These are phyloP conservation scores for Nicotiana benthamiana DNA, from an alignment of 257 asterid species.

Conservation along the genomic window DNA sequence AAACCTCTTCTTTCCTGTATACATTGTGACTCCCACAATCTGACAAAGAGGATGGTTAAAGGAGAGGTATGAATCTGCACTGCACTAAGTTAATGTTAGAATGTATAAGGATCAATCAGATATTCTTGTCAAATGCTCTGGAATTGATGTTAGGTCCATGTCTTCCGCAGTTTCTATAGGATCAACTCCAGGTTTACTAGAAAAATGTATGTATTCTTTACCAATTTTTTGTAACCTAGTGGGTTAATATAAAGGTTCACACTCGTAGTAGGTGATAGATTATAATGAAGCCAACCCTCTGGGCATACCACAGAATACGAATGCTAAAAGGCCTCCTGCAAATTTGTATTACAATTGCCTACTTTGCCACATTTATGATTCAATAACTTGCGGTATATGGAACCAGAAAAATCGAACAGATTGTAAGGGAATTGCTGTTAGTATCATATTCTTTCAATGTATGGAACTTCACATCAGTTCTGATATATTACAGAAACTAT, in stretches of 20 bases:
- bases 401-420: neutral
- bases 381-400: neutral
- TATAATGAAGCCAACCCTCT: neutral
- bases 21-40: neutral
- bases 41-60: no score
- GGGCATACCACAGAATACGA: neutral
- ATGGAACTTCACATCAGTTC: neutral
- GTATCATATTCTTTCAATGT: neutral
- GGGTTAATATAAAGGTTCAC: neutral
- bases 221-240: neutral
- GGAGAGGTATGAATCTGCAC: neutral
- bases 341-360: neutral
- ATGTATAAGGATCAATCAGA: neutral
- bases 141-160: neutral
- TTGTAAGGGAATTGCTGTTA: conserved; percentile 2
- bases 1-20: neutral
- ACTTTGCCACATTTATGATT: neutral
- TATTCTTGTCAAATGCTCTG: neutral
- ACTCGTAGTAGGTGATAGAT: neutral
- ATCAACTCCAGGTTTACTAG: neutral
- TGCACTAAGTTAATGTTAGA: neutral
- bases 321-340: neutral
- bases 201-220: neutral
- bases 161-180: neutral
- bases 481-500: neutral